Base-by-base conservation (phyloP, 257 asterid genomes). In the Solanum medicagineum region DNA sequence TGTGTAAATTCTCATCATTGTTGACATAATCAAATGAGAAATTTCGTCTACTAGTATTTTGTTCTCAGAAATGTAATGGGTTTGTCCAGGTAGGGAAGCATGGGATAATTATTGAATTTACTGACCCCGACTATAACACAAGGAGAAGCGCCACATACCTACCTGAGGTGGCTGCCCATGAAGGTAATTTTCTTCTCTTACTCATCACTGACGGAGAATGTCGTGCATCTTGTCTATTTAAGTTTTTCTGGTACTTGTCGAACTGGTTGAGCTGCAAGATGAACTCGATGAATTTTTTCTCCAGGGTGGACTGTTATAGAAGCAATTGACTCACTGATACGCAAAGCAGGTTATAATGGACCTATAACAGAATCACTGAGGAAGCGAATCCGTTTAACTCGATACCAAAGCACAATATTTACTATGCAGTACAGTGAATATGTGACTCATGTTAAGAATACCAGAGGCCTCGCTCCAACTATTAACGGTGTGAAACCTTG, bases 161-260 rank as follows among this genome's bases (percentile, higher is more conserved):
- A 90, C 98, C 99, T 56, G 99, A 97, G 91, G 93, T 97, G 80
- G 98, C 98, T 83, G 96, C 98, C 85, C 98, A 97, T 85, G 99
- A 95, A 95, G 98, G 99, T 95, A 85, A 85, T 66, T 81, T 77
- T 29, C 83, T 44, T 17, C 55, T 47, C 84, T 77, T 77, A 59
- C 63, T 16, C 16, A 51, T 77, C 83, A 51, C 47, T 2, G 65
- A 53, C 1, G 14, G 8, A 2, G 47, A 77, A 16, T 29, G 26
- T 51, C 51, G 17, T 51, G 24, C 65, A 17, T 77, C 44, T 49
- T 16, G 2, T 49, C 82, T 75, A 40, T 49, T 49, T 75, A 75
- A 75, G 22, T 51, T 77, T 77, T 77, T 77, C 24, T 77, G 47
- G 63, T 6, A 3, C 63, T 77, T 51, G 44, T 51, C 1, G 16